Base-by-base conservation (phyloP, 2,329 filamentous ascomycete genomes). In the Verticillium zaregamsianum region DNA sequence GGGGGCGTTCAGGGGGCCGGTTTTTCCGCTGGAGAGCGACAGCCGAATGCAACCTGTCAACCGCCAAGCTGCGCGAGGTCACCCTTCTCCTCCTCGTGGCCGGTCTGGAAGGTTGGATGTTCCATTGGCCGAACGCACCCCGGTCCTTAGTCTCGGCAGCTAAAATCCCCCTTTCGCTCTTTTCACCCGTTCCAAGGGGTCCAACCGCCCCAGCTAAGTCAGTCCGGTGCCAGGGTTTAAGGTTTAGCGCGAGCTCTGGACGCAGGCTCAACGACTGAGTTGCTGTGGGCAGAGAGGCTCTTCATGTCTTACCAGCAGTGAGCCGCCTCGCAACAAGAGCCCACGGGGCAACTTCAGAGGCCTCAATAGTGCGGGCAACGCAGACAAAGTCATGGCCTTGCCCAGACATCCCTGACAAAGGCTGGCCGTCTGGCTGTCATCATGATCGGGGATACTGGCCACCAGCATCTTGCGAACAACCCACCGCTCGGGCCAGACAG, bases 101-200 rank as follows among this genome's bases (percentile, higher is more conserved):
- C 20, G 20, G 45, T 52, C 45, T 25, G 45, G 45, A 52, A 52
- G 45, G 45, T 20, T 25, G 45, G 45, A 14, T 52, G 45, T 52
- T 23, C 45, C 45, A 52, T 28, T 52, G 45, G 45, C 45, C 37
- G 3, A 52, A 59, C 31, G 45, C 15, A 59, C 58, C 58, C 58
- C 58, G 23, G 58, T 31, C 23, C 40, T 59, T 59, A 59, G 58
- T 54, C 20, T 45, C 58, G 45, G 58, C 58, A 59, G 45, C 58
- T 59, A 54, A 59, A 35, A 17, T 56, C 54, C 45, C 20, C 45
- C 45, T 52, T 52, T 52, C 45, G 45, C 45, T 14, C 45, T 52
- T 52, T 52, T 52, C 45, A 23, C 45, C 45, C 20, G 45, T 52
- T 25, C 45, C 45, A 52, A 52, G 45, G 45, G 45, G 45, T 52